A percentile compares a stretch with the other conserved stretches of the same genome.
Evolutionary conservation across 2,329 filamentous ascomycete genomes (phyloP).

Genomic region (Zymoseptoria brevis): DNA sequence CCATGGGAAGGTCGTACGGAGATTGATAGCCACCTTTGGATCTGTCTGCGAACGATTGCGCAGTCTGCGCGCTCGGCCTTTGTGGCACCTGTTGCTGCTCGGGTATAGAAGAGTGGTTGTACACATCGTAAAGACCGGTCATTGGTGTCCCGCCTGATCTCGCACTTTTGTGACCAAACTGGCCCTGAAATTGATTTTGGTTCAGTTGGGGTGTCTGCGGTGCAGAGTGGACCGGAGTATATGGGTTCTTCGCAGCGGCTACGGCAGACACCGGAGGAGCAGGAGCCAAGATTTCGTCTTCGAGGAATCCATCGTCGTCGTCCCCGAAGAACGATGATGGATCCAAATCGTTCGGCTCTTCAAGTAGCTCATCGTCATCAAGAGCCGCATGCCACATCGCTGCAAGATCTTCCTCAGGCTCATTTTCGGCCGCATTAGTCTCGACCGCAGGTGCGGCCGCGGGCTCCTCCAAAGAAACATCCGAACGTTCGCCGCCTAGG

Average conservation of each 20-base stretch:
- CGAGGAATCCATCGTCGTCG: conserved; percentile 77
- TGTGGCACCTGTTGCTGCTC: conserved; percentile 26
- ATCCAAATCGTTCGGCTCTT: conserved; percentile 42
- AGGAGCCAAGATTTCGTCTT: conserved; percentile 46
- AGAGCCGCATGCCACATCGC: conserved; percentile 80
- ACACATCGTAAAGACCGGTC: conserved; percentile 28
- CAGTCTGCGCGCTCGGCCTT: conserved; percentile 42
- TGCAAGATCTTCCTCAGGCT: conserved; percentile 55
- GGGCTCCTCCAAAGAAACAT: not conserved
- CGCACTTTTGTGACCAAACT: conserved; percentile 12
- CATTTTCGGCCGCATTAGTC: not conserved
- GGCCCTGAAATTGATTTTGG: conserved; percentile 14
- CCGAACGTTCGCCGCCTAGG: conserved; percentile 3
- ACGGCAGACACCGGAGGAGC: conserved; percentile 7
- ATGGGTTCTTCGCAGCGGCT: conserved; percentile 11
- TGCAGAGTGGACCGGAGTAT: conserved; percentile 9
- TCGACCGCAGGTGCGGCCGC: not conserved
- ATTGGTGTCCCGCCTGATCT: conserved; percentile 27
- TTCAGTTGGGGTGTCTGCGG: conserved; percentile 7
- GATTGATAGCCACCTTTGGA: conserved; percentile 87
- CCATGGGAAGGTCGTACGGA: conserved; percentile 90
- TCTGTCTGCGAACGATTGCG: conserved; percentile 82
- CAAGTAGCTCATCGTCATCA: conserved; percentile 51
- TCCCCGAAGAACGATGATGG: conserved; percentile 64
- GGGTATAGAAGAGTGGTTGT: conserved; percentile 15